A percentile compares a stretch with the other conserved stretches of the same genome.
These are phyloP conservation scores for Fusarium praegraminearum DNA, from an alignment of 2,329 filamentous ascomycete genomes.

Conservation along the genomic window DNA sequence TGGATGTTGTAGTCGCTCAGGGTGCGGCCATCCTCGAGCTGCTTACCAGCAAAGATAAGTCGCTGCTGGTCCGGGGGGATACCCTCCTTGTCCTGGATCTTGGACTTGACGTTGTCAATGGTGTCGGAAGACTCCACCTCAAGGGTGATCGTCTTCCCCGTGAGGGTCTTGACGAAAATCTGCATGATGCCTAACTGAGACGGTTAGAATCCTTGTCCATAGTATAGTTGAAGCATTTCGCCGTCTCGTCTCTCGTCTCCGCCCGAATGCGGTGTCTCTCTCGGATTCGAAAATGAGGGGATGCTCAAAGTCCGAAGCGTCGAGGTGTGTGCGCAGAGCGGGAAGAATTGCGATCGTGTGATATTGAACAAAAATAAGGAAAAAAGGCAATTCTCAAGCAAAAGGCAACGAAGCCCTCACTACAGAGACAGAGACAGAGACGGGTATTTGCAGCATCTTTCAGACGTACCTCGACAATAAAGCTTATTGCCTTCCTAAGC, in stretches of 20 bases:
- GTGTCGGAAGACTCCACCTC: constrained; percentile 99
- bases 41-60: constrained; percentile 99
- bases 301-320: constrained; percentile 29
- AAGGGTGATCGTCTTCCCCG: constrained; percentile 99
- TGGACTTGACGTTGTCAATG: constrained; percentile 99
- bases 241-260: constrained; percentile 14
- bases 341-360: constrained; percentile 22
- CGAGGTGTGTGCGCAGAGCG: constrained; percentile 23
- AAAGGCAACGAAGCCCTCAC: constrained; percentile 50
- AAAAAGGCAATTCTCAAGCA: constrained; percentile 47
- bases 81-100: constrained; percentile 98
- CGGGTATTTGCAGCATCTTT: constrained; percentile 60
- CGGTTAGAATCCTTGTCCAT: constrained; percentile 56
- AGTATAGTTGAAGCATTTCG: constrained; percentile 4
- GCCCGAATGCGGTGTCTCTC: constrained; percentile 14
- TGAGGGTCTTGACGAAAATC: constrained; percentile 87
- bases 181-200: constrained; percentile 74
- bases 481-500: constrained; percentile 71
- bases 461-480: constrained; percentile 74
- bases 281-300: constrained; percentile 23
- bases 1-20: constrained; percentile 99
- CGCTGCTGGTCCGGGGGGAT: constrained; percentile 99
- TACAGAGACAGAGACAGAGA: constrained; percentile 43
- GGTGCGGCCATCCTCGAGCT: constrained; percentile 99
- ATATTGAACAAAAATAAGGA: constrained; percentile 9